Percentiles rank a stretch among this genome's conserved stretches.
Conservation (phyloP, 2,329 filamentous ascomycete genomes). For the Thermothelomyces thermophilus region DNA sequence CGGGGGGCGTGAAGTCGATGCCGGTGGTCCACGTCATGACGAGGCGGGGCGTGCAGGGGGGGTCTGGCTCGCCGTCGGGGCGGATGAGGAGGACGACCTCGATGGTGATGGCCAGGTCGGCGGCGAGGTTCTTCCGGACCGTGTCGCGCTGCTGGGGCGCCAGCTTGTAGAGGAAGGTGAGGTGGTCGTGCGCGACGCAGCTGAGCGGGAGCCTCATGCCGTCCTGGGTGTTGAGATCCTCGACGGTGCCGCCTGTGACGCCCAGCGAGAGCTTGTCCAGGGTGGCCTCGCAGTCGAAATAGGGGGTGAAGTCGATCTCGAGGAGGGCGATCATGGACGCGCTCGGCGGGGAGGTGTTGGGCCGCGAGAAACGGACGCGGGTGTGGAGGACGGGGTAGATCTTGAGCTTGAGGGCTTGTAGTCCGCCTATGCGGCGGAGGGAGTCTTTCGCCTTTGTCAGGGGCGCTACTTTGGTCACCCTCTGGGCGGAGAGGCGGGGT, state of each 20-base stretch:
- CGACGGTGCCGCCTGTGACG: conserved; percentile 52
- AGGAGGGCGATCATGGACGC: conserved; percentile 61
- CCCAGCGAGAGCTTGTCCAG: conserved; percentile 54
- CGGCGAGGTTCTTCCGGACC: conserved; percentile 39
- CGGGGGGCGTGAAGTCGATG: conserved; percentile 61
- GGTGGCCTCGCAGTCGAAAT: conserved; percentile 59
- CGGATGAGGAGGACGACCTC: conserved; percentile 51
- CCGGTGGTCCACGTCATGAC: conserved; percentile 61
- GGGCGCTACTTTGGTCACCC: conserved; percentile 68
- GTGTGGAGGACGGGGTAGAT: conserved; percentile 66
- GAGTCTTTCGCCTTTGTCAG: conserved; percentile 55
- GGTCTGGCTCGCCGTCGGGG: conserved; percentile 33
- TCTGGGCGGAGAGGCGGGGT: conserved; percentile 64
- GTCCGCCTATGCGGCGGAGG: conserved; percentile 57
- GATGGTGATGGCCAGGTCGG: conserved; percentile 54
- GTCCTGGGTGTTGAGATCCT: conserved; percentile 48
- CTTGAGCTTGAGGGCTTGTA: conserved; percentile 55
- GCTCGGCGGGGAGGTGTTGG: conserved; percentile 51
- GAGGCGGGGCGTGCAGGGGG: conserved; percentile 57
- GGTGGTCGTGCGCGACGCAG: conserved; percentile 65
- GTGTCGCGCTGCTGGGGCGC: conserved; percentile 43
- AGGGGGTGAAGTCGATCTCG: conserved; percentile 66
- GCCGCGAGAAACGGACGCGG: conserved; percentile 63
- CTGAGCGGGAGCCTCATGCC: conserved; percentile 50
- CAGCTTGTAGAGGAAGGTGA: conserved; percentile 68